Base-by-base conservation (phyloP, 441 rosid species). In the Populus hybrid region DNA sequence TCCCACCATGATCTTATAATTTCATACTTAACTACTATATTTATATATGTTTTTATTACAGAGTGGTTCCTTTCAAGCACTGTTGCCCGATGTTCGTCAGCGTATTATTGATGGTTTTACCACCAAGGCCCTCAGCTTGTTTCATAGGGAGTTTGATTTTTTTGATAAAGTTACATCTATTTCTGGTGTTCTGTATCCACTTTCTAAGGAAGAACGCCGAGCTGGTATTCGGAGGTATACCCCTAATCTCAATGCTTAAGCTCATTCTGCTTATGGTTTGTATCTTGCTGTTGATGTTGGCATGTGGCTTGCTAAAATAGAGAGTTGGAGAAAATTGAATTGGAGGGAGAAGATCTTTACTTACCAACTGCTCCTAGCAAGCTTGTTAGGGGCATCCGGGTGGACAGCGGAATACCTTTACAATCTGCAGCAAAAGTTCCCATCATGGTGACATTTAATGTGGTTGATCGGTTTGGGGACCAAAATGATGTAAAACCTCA, bases 381-480 rank as follows among this genome's bases (percentile, higher is more conserved):
- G 88, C 92, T 96, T 82, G 99, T 96, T 50, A 88, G 91, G 87
- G 97, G 97, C 74, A 93, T 96, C 73, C 90, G 76, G 28, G 91
- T 91, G 75, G 98, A 94, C 83, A 96, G 99, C 86, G 99, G 99
- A 81, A 96, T 96, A 89, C 99, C 99, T 10, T 86, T 96, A 36
- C 99, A 96, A 38, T 96, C 99, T 28, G 99, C 98, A 11, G 99
- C 98, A 61, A 96, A 96, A 85, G 99, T 96, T 81, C 99, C 99
- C 78, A 96, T 96, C 74, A 89, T 96, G 97, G 91, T 96, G 73
- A 88, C 96, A 67, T 96, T 96, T 88, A 84, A 96, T 81, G 99
- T 94, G 78, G 84, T 90, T 77, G 99, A 96, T 86, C 90, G 94
- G 53, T 90, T 87, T 75, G 97, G 98, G 69, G 91, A 90, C 78